phyloP scores from a whole-genome alignment of 768 basidiomycete species.

The Amanita exitialis region DNA sequence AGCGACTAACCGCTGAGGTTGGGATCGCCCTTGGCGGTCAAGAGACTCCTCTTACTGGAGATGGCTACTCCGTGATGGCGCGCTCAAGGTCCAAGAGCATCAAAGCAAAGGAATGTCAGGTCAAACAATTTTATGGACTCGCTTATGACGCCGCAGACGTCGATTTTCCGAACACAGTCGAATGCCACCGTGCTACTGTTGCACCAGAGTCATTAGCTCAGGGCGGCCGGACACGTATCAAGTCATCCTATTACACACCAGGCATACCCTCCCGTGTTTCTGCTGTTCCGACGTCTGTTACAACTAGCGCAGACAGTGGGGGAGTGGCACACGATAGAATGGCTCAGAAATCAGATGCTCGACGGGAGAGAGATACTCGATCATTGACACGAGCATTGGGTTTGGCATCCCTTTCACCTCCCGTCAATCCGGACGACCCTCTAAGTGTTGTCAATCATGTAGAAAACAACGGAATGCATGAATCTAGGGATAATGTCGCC shows the following conservation, averaged over 20 bases:
- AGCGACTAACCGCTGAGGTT: conserved; percentile 16
- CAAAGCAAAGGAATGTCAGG: conserved; percentile 16
- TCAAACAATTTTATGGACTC: conserved; percentile 25
- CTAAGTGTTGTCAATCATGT: conserved; percentile 42
- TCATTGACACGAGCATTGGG: conserved; percentile 28
- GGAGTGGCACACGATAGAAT: conserved; percentile 7
- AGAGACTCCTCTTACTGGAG: conserved; percentile 25
- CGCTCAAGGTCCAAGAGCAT: conserved; percentile 24
- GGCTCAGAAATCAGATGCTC: conserved; percentile 31
- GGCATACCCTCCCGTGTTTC: conserved; percentile 47
- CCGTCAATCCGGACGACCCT: conserved; percentile 65
- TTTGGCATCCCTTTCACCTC: conserved; percentile 37
- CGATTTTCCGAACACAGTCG: conserved; percentile 26
- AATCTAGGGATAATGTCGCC: background rate
- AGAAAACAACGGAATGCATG: background rate
- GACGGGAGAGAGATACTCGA: conserved; percentile 29
- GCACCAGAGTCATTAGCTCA: conserved; percentile 13
- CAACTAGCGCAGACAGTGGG: conserved; percentile 21
- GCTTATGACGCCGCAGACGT: conserved; percentile 49
- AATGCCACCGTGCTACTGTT: conserved; percentile 17
- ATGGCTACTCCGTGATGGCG: conserved; percentile 27
- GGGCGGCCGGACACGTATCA: conserved; percentile 56
- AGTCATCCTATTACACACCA: conserved; percentile 56
- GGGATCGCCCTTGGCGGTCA: conserved; percentile 25
- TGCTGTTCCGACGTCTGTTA: conserved; percentile 27